Conservation (phyloP, 148 eudicot species). For the Pharnaceum exiguum region DNA sequence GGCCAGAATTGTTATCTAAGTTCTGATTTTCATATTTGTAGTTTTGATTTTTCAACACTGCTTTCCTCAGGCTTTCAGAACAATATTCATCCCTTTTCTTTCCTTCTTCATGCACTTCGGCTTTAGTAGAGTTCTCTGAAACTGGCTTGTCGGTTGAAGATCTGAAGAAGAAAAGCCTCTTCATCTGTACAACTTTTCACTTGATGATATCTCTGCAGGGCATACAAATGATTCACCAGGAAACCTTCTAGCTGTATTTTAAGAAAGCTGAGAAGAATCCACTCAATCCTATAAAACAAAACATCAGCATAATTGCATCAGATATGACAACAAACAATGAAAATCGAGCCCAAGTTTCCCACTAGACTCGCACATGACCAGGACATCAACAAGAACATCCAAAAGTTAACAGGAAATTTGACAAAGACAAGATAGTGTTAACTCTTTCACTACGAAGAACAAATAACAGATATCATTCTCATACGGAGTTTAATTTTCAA, state of each 20-base stretch:
- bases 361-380: too few relatives aligned
- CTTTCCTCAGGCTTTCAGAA: slow-evolving; percentile 19
- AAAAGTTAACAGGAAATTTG: too few relatives aligned
- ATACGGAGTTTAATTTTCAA: too few relatives aligned
- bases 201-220: neutral
- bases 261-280: neutral
- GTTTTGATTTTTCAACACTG: slow-evolving; percentile 20
- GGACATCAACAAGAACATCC: too few relatives aligned
- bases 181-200: slow-evolving; percentile 37
- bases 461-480: too few relatives aligned
- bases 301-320: neutral
- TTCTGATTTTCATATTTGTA: slow-evolving; percentile 28
- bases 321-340: neutral
- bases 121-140: slow-evolving; percentile 38
- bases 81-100: slow-evolving; percentile 20
- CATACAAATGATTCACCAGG: slow-evolving; percentile 18
- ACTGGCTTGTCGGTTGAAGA: slow-evolving; percentile 47
- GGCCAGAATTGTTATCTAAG: slow-evolving; percentile 28
- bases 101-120: slow-evolving; percentile 17
- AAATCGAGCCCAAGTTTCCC: too few relatives aligned
- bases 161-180: slow-evolving; percentile 75
- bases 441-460: too few relatives aligned
- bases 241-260: neutral
- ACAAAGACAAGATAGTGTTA: too few relatives aligned
- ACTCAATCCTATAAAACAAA: slow-evolving; percentile 5